These are phyloP conservation scores for Entamoeba invadens DNA, from an alignment of 208 protist genomes.

Conservation along the genomic window DNA sequence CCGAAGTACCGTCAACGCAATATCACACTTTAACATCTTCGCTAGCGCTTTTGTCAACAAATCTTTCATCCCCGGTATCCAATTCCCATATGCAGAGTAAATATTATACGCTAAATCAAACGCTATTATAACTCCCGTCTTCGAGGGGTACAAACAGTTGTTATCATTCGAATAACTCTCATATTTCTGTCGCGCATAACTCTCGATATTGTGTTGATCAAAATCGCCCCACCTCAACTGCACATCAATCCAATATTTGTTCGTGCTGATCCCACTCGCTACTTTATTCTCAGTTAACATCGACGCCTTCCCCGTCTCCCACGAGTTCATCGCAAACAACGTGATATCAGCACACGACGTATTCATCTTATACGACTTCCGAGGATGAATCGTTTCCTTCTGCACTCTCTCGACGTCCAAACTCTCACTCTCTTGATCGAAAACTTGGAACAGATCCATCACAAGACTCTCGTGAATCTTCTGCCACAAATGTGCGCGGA, in stretches of 20 bases:
- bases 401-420: constrained; percentile 94
- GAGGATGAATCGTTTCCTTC: constrained; percentile 88
- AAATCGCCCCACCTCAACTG: constrained; percentile 97
- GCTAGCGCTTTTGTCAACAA: constrained; percentile 84
- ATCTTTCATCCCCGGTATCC: constrained; percentile 91
- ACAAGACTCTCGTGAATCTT: constrained; percentile 97
- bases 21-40: constrained; percentile 98
- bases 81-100: constrained; percentile 78
- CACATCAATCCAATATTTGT: constrained; percentile 99
- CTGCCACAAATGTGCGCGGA: constrained; percentile 99
- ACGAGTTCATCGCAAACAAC: constrained; percentile 65
- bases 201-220: constrained; percentile 97
- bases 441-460: constrained; percentile 67
- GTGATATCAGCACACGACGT: constrained; percentile 60
- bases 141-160: constrained; percentile 28
- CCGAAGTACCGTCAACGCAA: constrained; percentile 91
- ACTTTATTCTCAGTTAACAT: constrained; percentile 65
- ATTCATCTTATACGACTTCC: constrained; percentile 97
- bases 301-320: constrained; percentile 80
- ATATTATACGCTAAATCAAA: constrained; percentile 98
- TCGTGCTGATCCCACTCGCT: constrained; percentile 60
- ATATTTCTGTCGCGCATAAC: constrained; percentile 95
- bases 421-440: constrained; percentile 63
- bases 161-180: constrained; percentile 78
- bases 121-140: constrained; percentile 76